A percentile compares a stretch with the other conserved stretches of the same genome.
Conservation (phyloP, 78 protist species). For the Isochrysis galbana region DNA sequence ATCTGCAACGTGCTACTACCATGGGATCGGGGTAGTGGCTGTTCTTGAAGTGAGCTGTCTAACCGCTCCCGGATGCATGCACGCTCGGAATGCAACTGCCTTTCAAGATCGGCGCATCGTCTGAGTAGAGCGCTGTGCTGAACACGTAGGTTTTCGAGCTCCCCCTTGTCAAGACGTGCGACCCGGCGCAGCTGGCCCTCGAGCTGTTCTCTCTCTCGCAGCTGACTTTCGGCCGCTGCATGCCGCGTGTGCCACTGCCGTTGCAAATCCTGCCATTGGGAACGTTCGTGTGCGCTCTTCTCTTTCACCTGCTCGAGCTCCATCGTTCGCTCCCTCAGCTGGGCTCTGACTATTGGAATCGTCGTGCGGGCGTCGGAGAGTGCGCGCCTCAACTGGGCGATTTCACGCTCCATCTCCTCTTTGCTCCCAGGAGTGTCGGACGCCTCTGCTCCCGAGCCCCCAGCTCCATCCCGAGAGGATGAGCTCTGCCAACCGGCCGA, state of each 20-base stretch:
- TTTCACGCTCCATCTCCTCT: not conserved
- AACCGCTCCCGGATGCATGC: no score
- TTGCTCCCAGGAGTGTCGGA: not conserved
- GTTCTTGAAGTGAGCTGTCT: no score
- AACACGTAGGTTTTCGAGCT: not conserved
- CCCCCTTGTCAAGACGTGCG: no score
- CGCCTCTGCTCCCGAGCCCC: not conserved
- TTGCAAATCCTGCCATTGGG: no score
- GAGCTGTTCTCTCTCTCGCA: not conserved
- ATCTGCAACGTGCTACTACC: no score
- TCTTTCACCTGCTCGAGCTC: not conserved
- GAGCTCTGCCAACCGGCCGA: not conserved
- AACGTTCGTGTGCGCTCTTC: not conserved
- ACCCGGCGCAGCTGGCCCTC: no score
- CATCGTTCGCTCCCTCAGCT: not conserved
- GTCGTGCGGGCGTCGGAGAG: no score
- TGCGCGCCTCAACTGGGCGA: no score
- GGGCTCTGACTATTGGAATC: not conserved
- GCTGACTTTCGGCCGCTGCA: not conserved
- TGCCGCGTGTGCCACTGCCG: not conserved
- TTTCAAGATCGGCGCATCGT: no score
- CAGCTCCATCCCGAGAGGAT: not conserved
- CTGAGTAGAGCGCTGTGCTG: not conserved
- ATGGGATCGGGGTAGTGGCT: no score
- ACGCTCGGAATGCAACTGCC: no score